These are phyloP conservation scores for Salix brachista DNA, from an alignment of 345 rosid species.

Conservation along the genomic window DNA sequence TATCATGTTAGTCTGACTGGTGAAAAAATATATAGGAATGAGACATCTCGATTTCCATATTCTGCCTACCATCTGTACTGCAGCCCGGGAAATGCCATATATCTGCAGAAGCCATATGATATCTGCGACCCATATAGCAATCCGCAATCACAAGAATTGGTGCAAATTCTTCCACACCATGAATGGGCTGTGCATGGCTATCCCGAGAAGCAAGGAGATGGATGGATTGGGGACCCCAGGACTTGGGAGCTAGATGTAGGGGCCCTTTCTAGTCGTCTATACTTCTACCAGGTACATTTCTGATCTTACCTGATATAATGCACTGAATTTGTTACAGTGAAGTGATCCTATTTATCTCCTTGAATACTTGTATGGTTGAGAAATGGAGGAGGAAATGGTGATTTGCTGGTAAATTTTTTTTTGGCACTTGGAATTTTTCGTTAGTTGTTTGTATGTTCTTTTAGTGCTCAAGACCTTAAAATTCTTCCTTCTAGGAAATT, in stretches of 20 bases:
- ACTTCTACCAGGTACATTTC: conserved; percentile 19
- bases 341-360: background rate
- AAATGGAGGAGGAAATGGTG: too few species aligned
- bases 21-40: conserved; percentile 17
- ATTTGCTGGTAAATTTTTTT: too few species aligned
- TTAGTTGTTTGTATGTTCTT: too few species aligned
- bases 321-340: background rate
- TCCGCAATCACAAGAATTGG: conserved; percentile 27
- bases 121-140: conserved; percentile 31
- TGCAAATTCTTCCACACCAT: conserved; percentile 24
- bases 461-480: too few species aligned
- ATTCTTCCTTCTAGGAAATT: too few species aligned
- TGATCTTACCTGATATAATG: background rate
- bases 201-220: conserved; percentile 26
- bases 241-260: conserved; percentile 29
- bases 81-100: conserved; percentile 23
- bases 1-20: conserved; percentile 20
- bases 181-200: conserved; percentile 27
- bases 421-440: too few species aligned
- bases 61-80: conserved; percentile 26
- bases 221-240: conserved; percentile 23
- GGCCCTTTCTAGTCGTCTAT: conserved; percentile 20
- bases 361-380: too few species aligned
- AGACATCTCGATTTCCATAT: conserved; percentile 24
- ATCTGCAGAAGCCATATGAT: conserved; percentile 18